phyloP scores from a whole-genome alignment of 164 flowering plant genomes.

The Platanus orientalis region DNA sequence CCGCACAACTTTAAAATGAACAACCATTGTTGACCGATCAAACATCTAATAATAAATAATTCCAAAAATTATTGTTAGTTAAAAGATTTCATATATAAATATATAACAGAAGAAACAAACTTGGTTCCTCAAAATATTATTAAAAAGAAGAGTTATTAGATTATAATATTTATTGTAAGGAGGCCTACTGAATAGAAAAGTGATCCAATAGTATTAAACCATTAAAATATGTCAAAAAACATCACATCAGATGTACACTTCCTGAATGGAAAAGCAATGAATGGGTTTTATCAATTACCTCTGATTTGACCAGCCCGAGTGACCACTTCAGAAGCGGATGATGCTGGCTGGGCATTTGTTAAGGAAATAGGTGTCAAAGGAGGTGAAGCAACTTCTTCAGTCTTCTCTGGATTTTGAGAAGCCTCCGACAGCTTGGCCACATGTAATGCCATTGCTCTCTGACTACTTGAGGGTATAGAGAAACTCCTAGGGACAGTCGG shows the following conservation, averaged over 20 bases:
- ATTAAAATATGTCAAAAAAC: background rate
- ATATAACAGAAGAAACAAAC: too few relatives aligned
- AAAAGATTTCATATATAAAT: too few relatives aligned
- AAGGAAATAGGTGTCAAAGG: slow-evolving; percentile 77
- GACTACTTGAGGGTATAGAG: slow-evolving; percentile 79
- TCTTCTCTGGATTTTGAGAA: slow-evolving; percentile 26
- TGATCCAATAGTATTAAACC: background rate
- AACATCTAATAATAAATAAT: too few relatives aligned
- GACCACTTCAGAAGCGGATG: slow-evolving; percentile 30
- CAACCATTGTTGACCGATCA: too few relatives aligned
- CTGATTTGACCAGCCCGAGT: slow-evolving; percentile 38
- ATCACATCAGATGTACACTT: background rate
- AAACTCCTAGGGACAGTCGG: slow-evolving; percentile 59
- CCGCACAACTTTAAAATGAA: too few relatives aligned
- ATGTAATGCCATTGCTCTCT: slow-evolving; percentile 50
- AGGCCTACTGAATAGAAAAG: too few relatives aligned
- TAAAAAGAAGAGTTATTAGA: too few relatives aligned
- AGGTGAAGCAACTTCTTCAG: slow-evolving; percentile 57
- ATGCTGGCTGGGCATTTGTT: slow-evolving; percentile 28
- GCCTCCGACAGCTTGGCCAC: slow-evolving; percentile 44
- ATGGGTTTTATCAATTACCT: slow-evolving; percentile 36
- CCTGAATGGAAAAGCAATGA: background rate
- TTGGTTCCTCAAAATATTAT: too few relatives aligned
- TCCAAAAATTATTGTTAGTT: too few relatives aligned
- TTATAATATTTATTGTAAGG: too few relatives aligned